Percentiles rank a stretch among this genome's conserved stretches.
These are phyloP conservation scores for Fennellomyces sp. DNA, from an alignment of 371 early-diverging fungal genomes.

Conservation along the genomic window DNA sequence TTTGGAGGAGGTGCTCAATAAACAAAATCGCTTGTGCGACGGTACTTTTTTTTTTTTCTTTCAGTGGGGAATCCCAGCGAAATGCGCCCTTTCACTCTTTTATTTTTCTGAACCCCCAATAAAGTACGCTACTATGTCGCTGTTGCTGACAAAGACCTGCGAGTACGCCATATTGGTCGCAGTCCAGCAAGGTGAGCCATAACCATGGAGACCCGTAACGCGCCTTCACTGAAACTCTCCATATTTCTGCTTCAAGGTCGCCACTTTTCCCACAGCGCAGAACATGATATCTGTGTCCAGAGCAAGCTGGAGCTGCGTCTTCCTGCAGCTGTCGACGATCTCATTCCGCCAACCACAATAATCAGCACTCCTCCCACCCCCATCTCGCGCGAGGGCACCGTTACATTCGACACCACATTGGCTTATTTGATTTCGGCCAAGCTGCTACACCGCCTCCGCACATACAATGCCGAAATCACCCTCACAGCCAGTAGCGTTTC, in stretches of 20 bases:
- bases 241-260: conserved; percentile 27
- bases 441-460: conserved; percentile 37
- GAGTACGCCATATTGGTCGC: conserved; percentile 51
- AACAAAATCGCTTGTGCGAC: background rate
- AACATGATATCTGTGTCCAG: conserved; percentile 38
- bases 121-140: conserved; percentile 26
- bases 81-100: conserved; percentile 1
- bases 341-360: conserved; percentile 44
- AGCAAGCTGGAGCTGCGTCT: conserved; percentile 44
- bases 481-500: conserved; percentile 19
- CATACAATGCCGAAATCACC: conserved; percentile 29
- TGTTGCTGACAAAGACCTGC: conserved; percentile 50
- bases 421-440: conserved; percentile 49
- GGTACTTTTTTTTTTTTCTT: background rate
- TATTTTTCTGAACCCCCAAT: background rate
- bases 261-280: conserved; percentile 30
- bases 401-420: conserved; percentile 33
- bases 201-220: background rate
- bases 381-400: conserved; percentile 26
- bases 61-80: too few relatives aligned
- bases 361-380: conserved; percentile 30
- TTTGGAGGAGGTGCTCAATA: conserved; percentile 45
- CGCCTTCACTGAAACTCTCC: conserved; percentile 3
- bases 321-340: conserved; percentile 45
- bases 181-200: conserved; percentile 43